These are phyloP conservation scores for Flaveria brownii DNA, from an alignment of 129 eudicot species.

Conservation along the genomic window DNA sequence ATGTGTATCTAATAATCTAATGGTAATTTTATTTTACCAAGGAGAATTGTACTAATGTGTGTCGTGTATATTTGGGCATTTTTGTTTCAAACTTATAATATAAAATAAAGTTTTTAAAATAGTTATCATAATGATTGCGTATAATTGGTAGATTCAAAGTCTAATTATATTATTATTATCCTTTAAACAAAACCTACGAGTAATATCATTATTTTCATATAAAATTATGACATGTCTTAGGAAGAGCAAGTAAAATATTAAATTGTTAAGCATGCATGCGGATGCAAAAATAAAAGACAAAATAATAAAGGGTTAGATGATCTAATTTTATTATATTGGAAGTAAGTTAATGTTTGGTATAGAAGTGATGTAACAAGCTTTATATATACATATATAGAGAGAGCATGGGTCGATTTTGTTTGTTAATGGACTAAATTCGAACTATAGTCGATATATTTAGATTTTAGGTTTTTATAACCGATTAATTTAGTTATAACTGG, in stretches of 20 bases:
- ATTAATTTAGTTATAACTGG: too few relatives aligned
- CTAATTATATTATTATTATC: background rate
- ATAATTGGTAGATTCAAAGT: background rate
- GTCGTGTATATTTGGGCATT: background rate
- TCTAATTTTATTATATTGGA: background rate
- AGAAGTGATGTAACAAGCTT: background rate
- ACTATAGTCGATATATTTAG: too few relatives aligned
- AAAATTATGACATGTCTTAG: background rate
- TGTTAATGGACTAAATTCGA: too few relatives aligned
- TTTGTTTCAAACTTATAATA: background rate
- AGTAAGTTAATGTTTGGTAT: background rate
- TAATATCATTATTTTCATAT: background rate
- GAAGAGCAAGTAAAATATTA: constrained; percentile 1
- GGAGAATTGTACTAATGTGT: background rate
- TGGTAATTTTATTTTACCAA: background rate
- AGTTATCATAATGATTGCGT: background rate
- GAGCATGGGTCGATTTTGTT: background rate
- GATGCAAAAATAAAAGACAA: constrained; percentile 14
- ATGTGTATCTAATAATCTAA: background rate
- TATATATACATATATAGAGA: background rate
- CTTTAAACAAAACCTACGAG: background rate
- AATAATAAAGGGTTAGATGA: constrained; percentile 1
- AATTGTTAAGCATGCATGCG: constrained; percentile 6
- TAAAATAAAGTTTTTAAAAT: background rate
- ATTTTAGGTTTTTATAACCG: too few relatives aligned